Percentiles rank a stretch among this genome's conserved stretches.
Evolutionary conservation across 805 yeast species (phyloP).

Genomic region (Diddensiella transvaalensis): DNA sequence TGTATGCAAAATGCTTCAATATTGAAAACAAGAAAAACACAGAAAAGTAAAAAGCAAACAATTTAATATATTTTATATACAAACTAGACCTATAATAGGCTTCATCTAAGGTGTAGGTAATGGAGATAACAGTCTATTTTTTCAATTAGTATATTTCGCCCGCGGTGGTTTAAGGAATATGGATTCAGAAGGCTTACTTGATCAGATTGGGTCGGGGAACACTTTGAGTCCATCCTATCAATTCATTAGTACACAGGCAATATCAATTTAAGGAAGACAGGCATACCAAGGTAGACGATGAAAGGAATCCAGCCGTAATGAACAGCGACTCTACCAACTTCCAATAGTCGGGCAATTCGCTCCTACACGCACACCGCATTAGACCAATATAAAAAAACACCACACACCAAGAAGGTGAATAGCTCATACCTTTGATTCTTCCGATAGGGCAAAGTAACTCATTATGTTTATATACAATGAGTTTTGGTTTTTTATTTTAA

Average conservation of each 20-base stretch:
- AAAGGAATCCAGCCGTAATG: slow-evolving; percentile 98
- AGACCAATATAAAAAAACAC: not conserved
- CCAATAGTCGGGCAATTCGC: slow-evolving; percentile 79
- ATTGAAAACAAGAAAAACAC: not conserved
- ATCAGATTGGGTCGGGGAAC: slow-evolving; percentile 81
- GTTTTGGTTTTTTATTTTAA: not conserved
- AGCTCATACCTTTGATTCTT: slow-evolving; percentile 34
- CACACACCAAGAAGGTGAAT: not conserved
- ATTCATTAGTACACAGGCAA: slow-evolving; percentile 5
- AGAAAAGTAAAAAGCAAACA: too few relatives aligned
- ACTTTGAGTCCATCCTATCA: slow-evolving; percentile 67
- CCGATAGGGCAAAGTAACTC: slow-evolving; percentile 32
- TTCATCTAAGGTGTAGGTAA: slow-evolving; percentile 61
- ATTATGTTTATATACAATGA: not conserved
- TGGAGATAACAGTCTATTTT: slow-evolving; percentile 61
- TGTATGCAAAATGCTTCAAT: too few relatives aligned
- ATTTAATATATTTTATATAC: not conserved
- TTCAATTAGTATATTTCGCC: slow-evolving; percentile 8
- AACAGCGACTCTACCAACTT: slow-evolving; percentile 77
- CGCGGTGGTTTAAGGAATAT: too few relatives aligned
- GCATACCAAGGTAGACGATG: slow-evolving; percentile 70
- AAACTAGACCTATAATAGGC: not conserved
- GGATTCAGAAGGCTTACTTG: too few relatives aligned
- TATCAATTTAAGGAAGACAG: slow-evolving; percentile 28
- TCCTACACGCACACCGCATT: slow-evolving; percentile 56